Evolutionary conservation across 805 yeast genomes (phyloP).

Genomic region (Cyberlindnera lachancei): DNA sequence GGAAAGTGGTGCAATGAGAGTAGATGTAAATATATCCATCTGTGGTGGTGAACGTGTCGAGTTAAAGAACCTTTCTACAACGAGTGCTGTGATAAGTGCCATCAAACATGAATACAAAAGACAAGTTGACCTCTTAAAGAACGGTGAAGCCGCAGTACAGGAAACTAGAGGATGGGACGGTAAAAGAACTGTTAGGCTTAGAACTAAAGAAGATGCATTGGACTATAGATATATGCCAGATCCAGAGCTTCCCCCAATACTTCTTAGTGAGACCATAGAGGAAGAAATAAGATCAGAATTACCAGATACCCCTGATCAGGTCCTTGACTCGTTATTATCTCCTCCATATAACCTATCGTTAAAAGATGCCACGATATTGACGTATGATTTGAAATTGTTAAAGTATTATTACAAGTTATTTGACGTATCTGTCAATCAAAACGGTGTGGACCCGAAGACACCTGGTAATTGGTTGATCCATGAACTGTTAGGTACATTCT

Average conservation of each 20-base stretch:
- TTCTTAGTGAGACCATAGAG: conserved; percentile 36
- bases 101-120: conserved; percentile 65
- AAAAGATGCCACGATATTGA: conserved; percentile 69
- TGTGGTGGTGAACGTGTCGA: conserved; percentile 71
- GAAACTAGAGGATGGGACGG: conserved; percentile 97
- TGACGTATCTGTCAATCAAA: conserved; percentile 17
- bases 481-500: conserved; percentile 65
- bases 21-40: conserved; percentile 89
- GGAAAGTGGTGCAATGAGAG: conserved; percentile 92
- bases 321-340: conserved; percentile 36
- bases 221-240: conserved; percentile 96
- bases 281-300: conserved; percentile 32
- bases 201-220: conserved; percentile 73
- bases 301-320: conserved; percentile 58
- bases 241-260: conserved; percentile 68
- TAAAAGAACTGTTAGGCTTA: conserved; percentile 48
- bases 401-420: conserved; percentile 45
- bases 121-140: conserved; percentile 46
- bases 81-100: conserved; percentile 73
- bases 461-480: conserved; percentile 80
- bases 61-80: conserved; percentile 80
- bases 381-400: conserved; percentile 43
- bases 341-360: conserved; percentile 50
- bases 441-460: conserved; percentile 26
- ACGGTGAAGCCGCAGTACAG: conserved; percentile 21